Base-by-base conservation (phyloP, 441 rosid genomes). In the Populus tomentosa region DNA sequence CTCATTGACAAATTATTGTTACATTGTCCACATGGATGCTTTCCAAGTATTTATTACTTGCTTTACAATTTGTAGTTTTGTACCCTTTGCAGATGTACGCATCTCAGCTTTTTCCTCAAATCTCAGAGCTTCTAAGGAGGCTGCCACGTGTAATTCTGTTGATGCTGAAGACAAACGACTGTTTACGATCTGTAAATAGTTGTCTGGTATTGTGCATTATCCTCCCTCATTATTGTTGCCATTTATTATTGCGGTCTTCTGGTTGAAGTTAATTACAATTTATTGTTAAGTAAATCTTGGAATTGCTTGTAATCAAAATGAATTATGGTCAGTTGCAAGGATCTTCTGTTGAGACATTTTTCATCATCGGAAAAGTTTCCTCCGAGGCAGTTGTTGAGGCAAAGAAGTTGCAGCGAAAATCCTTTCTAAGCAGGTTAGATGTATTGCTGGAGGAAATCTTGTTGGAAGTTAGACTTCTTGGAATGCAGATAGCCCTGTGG, bases 301-400 rank as follows among this genome's bases (percentile, higher is more conserved):
- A 76, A 77, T 28, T 28, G 30, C 3, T 28, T 28, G 30, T 28
- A 28, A 28, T 28, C 30, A 28, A 28, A 28, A 70, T 78, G 68
- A 64, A 66, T 59, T 64, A 74, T 68, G 23, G 28, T 65, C 89
- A 89, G 96, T 65, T 93, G 87, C 91, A 88, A 78, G 92, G 94
- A 61, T 89, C 97, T 76, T 92, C 97, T 6, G 88, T 87, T 0
- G 97, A 95, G 78, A 87, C 90, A 53, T 95, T 90, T 83, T 80
- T 91, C 77, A 89, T 95, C 82, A 82, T 95, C 1, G 98, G 98
- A 50, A 89, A 86, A 83, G 89, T 91, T 77, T 93, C 98, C 23
- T 93, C 99, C 0, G 82, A 92, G 85, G 98, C 99, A 3, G 95
- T 94, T 69, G 18, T 92, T 18, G 97, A 95, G 83, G 98, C 95